Percentiles rank a stretch among this genome's conserved stretches.
Evolutionary conservation across 495 filamentous ascomycete genomes (phyloP).

Genomic region (Xylaria acuta): DNA sequence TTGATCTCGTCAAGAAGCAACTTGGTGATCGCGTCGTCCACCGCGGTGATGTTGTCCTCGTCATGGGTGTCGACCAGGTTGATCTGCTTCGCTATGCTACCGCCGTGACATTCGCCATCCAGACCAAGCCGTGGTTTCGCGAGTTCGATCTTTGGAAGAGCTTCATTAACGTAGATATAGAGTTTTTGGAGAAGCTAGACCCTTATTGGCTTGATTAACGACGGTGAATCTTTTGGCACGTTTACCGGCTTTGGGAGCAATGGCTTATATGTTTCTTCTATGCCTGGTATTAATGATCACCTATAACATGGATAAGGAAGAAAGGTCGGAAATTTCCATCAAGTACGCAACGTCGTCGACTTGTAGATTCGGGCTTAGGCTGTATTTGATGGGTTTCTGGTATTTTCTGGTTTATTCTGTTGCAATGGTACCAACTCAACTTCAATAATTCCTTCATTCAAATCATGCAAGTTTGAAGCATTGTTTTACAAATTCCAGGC

Average conservation of each 20-base stretch:
- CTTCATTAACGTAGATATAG: slow-evolving; percentile 57
- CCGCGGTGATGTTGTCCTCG: slow-evolving; percentile 50
- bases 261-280: background rate
- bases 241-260: background rate
- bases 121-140: slow-evolving; percentile 58
- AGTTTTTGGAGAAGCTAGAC: slow-evolving; percentile 51
- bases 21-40: slow-evolving; percentile 47
- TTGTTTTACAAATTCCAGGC: too few relatives aligned
- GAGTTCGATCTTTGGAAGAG: slow-evolving; percentile 62
- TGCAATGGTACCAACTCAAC: too few relatives aligned
- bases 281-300: background rate
- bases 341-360: too few relatives aligned
- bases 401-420: too few relatives aligned
- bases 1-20: slow-evolving; percentile 37
- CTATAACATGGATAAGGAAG: background rate
- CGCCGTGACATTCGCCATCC: slow-evolving; percentile 52
- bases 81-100: slow-evolving; percentile 49
- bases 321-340: background rate
- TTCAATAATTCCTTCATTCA: too few relatives aligned
- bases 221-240: background rate
- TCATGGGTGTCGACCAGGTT: slow-evolving; percentile 53
- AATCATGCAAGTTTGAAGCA: too few relatives aligned
- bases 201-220: slow-evolving; percentile 51
- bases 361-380: too few relatives aligned
- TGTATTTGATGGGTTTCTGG: too few relatives aligned